A percentile compares a stretch with the other conserved stretches of the same genome.
These are phyloP conservation scores for Leishmania aethiopica DNA, from an alignment of 208 protist genomes.

Conservation along the genomic window DNA sequence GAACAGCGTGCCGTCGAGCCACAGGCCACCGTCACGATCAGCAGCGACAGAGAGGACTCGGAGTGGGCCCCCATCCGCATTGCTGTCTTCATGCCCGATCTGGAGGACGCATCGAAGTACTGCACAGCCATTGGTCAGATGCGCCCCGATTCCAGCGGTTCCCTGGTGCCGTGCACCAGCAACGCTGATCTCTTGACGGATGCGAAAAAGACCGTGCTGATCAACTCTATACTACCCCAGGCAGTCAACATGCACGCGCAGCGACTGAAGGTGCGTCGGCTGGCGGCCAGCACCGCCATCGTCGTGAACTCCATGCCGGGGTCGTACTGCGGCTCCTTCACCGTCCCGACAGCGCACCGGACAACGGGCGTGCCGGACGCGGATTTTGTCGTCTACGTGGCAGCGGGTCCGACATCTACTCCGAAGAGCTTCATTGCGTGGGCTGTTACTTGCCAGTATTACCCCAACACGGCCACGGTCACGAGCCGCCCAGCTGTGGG, in stretches of 20 bases:
- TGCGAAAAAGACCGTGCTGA: slow-evolving; percentile 33
- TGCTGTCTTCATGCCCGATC: slow-evolving; percentile 36
- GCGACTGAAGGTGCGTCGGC: slow-evolving; percentile 40
- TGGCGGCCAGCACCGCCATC: slow-evolving; percentile 12
- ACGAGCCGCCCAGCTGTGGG: slow-evolving; percentile 42
- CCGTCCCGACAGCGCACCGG: slow-evolving; percentile 43
- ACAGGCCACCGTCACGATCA: background rate
- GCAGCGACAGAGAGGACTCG: background rate
- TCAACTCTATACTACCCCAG: slow-evolving; percentile 35
- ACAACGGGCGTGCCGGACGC: slow-evolving; percentile 42
- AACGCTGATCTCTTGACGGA: slow-evolving; percentile 39
- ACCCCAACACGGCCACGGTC: background rate
- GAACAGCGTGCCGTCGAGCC: slow-evolving; percentile 9
- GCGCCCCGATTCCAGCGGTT: slow-evolving; percentile 36
- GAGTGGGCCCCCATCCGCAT: slow-evolving; percentile 60
- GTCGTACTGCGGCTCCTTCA: slow-evolving; percentile 27
- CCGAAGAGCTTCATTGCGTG: slow-evolving; percentile 35
- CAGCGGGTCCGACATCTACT: slow-evolving; percentile 33
- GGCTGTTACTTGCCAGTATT: slow-evolving; percentile 45
- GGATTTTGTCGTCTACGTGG: slow-evolving; percentile 76
- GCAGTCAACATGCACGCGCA: slow-evolving; percentile 53
- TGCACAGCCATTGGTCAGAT: slow-evolving; percentile 42
- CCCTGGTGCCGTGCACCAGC: slow-evolving; percentile 18
- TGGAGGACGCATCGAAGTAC: slow-evolving; percentile 42
- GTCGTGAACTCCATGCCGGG: slow-evolving; percentile 16